Evolutionary conservation across 352 stramenopile genomes (phyloP), one percentile per base, ranked within the genome.

Genomic region (Phytophthora niederhauseri): DNA sequence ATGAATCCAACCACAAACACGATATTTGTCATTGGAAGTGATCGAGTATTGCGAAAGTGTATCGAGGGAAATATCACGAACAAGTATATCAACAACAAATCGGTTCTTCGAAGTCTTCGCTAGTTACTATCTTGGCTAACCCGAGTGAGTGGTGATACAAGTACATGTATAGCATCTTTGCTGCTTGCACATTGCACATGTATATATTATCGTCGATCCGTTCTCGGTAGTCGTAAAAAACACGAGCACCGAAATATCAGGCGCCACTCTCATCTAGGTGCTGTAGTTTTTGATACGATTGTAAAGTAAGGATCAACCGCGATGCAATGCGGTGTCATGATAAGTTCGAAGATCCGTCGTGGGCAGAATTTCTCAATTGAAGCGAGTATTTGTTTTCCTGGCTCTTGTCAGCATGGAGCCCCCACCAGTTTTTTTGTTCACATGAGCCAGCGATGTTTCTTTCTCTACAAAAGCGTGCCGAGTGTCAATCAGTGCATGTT

Each of bases 31-130:
- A 49, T 14, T 67, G 31, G 15, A 15, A 26, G 19, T 65, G 55
- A 14, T 45, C 20, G 49, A 22, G 24, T 17, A 41, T 19, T 60
- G 17, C 53, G 28, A 15, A 72, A 64, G 52, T 73, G 41, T 74
- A 64, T 71, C 61, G 66, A 63, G 49, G 60, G 67, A 67, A 70
- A 45, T 66, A 70, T 61, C 55, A 74, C 55, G 31, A 61, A 59
- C 52, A 62, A 63, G 61, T 70, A 61, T 34, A 74, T 70, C 31
- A 66, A 66, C 57, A 62, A 34, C 8, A 4, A 56, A 30, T 19
- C 57, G 49, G 34, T 41, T 14, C 34, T 41, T 41, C 4, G 2
- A 31, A 41, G 14, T 41, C 34, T 17, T 6, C 12, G 34, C 11
- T 9, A 9, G 28, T 31, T 41, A 17, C 11, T 41, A 17, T 15